Percentiles rank a stretch among this genome's conserved stretches.
Conservation (phyloP, 805 yeast genomes). For the Tetrapisispora nanseiensis region DNA sequence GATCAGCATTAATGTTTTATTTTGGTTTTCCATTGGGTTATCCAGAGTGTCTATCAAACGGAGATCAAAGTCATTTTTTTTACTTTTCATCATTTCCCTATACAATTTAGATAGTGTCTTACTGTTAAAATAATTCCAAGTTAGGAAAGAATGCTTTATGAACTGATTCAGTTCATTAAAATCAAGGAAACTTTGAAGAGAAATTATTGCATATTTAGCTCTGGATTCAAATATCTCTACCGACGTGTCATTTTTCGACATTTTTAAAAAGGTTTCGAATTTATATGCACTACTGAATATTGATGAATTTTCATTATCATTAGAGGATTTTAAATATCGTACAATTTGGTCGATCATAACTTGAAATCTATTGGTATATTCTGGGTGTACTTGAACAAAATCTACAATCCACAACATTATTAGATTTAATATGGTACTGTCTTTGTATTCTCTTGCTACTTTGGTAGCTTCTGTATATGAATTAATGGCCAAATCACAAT, state of each 20-base stretch:
- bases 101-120: constrained; percentile 12
- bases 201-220: constrained; percentile 45
- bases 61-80: background rate
- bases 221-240: constrained; percentile 43
- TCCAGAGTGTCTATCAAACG: constrained; percentile 7
- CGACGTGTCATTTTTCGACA: constrained; percentile 43
- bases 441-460: constrained; percentile 80
- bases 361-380: constrained; percentile 40
- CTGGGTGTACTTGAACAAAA: constrained; percentile 60
- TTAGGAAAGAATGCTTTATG: constrained; percentile 3
- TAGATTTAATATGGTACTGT: constrained; percentile 59
- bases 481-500: constrained; percentile 57
- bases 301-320: constrained; percentile 20
- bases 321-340: constrained; percentile 36
- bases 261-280: constrained; percentile 48
- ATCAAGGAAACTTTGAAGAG: constrained; percentile 35
- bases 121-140: constrained; percentile 19
- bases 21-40: background rate
- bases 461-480: constrained; percentile 81
- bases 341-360: constrained; percentile 57
- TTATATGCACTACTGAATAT: constrained; percentile 50
- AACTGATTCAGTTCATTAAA: background rate
- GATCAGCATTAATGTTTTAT: background rate
- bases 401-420: constrained; percentile 66
- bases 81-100: background rate